Conservation (phyloP, 345 rosid species). For the Salix brachista region DNA sequence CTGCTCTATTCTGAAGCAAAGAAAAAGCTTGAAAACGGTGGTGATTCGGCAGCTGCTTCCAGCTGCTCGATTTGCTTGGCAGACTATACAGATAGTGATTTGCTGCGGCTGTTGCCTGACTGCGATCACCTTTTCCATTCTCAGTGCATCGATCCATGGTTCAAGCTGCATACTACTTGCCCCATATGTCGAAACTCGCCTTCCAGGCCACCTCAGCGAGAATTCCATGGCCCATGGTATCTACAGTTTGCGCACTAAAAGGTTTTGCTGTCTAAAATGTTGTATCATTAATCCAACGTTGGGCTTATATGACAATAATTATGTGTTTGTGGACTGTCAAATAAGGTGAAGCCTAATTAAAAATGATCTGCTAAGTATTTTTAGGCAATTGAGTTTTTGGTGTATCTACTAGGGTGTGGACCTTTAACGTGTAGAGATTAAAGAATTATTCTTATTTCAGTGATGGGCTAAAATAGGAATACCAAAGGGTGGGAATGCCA, state of each 20-base stretch:
- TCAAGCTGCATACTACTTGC: constrained; percentile 32
- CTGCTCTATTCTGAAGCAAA: constrained; percentile 23
- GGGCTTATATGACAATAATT: no score
- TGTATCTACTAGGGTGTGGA: no score
- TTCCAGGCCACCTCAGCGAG: not conserved
- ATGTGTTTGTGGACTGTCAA: no score
- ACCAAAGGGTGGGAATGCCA: no score
- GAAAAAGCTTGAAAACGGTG: not conserved
- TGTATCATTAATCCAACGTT: no score
- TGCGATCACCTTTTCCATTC: constrained; percentile 35
- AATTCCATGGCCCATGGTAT: not conserved
- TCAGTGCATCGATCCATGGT: constrained; percentile 35
- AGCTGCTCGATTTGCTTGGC: constrained; percentile 37
- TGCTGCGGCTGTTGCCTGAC: constrained; percentile 27
- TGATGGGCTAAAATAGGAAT: no score
- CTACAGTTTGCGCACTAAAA: not conserved
- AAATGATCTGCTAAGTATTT: no score
- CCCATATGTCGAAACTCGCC: constrained; percentile 38
- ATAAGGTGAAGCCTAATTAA: no score
- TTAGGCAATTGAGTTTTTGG: no score
- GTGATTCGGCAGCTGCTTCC: not conserved
- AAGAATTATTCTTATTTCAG: no score
- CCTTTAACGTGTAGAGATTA: no score
- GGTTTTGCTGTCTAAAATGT: not conserved
- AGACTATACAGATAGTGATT: constrained; percentile 28